phyloP scores from a whole-genome alignment of 2,329 filamentous ascomycete species.

The Exophiala calicioides region DNA sequence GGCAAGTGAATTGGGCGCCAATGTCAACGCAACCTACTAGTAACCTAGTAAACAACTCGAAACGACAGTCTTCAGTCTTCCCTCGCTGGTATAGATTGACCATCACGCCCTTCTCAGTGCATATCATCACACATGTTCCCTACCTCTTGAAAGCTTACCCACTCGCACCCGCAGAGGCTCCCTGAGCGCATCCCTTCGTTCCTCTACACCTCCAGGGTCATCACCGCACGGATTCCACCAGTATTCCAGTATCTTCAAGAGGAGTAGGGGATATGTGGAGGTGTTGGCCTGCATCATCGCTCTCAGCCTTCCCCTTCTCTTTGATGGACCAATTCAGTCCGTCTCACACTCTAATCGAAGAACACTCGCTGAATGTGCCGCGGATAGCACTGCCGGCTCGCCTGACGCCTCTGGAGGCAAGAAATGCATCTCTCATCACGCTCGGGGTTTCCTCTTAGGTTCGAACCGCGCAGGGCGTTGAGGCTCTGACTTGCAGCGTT shows the following conservation, averaged over 20 bases:
- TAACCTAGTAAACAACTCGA: no score
- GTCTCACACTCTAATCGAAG: conserved; percentile 21
- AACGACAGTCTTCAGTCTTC: conserved; percentile 16
- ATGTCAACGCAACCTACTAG: neutral
- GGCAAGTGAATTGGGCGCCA: neutral
- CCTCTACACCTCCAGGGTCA: conserved; percentile 7
- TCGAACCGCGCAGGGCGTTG: no score
- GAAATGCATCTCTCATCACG: conserved; percentile 18
- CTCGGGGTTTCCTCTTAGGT: conserved; percentile 17
- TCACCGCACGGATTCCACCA: neutral
- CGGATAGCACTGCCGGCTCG: conserved; percentile 25
- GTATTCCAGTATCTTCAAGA: neutral
- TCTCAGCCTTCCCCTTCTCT: conserved; percentile 21
- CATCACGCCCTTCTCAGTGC: conserved; percentile 11
- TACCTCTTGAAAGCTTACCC: conserved; percentile 22
- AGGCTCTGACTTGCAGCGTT: no score
- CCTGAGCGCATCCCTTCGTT: conserved; percentile 4
- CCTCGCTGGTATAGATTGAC: conserved; percentile 11
- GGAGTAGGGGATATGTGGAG: conserved; percentile 1
- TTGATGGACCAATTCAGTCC: conserved; percentile 20
- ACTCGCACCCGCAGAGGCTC: conserved; percentile 22
- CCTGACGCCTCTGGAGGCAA: conserved; percentile 22
- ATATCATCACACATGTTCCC: conserved; percentile 21
- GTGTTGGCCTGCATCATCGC: conserved; percentile 14
- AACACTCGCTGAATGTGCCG: conserved; percentile 23